A percentile compares a stretch with the other conserved stretches of the same genome.
phyloP scores from a whole-genome alignment of 441 rosid species.

The Jatropha multifida region DNA sequence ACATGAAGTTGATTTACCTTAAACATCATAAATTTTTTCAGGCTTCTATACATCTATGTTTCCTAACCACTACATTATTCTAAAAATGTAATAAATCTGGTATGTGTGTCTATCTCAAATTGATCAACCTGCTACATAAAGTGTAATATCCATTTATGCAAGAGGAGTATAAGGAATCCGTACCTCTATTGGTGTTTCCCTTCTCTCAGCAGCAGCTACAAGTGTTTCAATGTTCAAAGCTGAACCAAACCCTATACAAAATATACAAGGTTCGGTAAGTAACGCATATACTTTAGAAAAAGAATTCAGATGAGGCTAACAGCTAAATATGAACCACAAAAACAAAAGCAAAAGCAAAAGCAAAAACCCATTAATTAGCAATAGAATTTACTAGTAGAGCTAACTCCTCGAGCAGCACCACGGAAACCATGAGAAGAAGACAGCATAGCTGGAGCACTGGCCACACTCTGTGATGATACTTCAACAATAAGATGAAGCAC shows the following conservation, averaged over 20 bases:
- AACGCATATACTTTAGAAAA: not conserved
- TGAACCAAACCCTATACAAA: conserved; percentile 85
- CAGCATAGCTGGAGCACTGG: conserved; percentile 41
- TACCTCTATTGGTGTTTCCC: conserved; percentile 93
- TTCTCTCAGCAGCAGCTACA: conserved; percentile 98
- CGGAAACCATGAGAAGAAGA: conserved; percentile 61
- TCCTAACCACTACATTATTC: not conserved
- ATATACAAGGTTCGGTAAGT: not conserved
- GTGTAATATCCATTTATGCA: not conserved
- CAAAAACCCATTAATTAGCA: not conserved
- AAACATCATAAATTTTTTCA: not conserved
- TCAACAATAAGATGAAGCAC: conserved; percentile 9
- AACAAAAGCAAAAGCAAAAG: not conserved
- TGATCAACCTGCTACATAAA: not conserved
- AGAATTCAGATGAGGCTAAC: not conserved
- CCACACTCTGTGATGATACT: conserved; percentile 43
- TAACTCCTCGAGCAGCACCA: conserved; percentile 67
- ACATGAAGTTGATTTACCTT: not conserved
- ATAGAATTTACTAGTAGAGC: conserved; percentile 73
- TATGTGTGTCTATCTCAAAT: not conserved
- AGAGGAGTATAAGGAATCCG: not conserved
- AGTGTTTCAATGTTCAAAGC: conserved; percentile 97
- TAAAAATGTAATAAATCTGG: not conserved
- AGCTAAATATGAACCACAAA: not conserved
- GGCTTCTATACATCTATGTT: not conserved